Base-by-base conservation (phyloP, 2,329 filamentous ascomycete species). In the Decorospora gaudefroyi region DNA sequence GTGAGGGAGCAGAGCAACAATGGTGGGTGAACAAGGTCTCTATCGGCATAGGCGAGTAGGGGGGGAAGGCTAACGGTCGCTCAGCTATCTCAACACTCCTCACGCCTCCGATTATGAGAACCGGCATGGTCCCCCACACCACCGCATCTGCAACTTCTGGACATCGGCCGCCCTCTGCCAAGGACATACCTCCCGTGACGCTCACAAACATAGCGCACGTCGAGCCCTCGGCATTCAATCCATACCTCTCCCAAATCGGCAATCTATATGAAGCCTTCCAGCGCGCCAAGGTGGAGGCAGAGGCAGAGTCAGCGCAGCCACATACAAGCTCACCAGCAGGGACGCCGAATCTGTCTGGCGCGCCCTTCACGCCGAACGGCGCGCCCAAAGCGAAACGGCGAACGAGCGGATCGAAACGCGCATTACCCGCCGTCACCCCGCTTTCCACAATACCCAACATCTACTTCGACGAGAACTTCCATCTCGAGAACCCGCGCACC, bases 381-480 rank as follows among this genome's bases (percentile, higher is more conserved):
- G 60, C 73, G 15, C 76, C 79, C 37, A 74, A 74, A 38, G 57
- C 70, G n/a, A 76, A 79, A 55, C 57, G 68, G 40, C 75, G 78
- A 41, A 76, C 73, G 18, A 82, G 76, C 58, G 77, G 73, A 25
- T 76, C 73, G 43, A 82, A 82, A 60, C 83, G 85, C 55, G 78
- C 78, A 27, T 72, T 79, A 0, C 87, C 91, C 48, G 87, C 87
- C 0, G 84, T 88, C 1, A 90, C 93, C 1, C 93, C 91, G 0
- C 69, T 99, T 18, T 93, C 90, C 4, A 97, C 91, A 0, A 96
- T 99, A 29, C 93, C 93, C 0, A 81, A 76, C 34, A 88, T 99
- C 8, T 99, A 97, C 66, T 96, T 96, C 59, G 93, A 97, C 40
- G 88, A 95, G 22, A 85, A 90, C 59, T 99, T 99, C 58, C 92